phyloP scores from a whole-genome alignment of 2,329 filamentous ascomycete species.

The Xylariaceae sp. region DNA sequence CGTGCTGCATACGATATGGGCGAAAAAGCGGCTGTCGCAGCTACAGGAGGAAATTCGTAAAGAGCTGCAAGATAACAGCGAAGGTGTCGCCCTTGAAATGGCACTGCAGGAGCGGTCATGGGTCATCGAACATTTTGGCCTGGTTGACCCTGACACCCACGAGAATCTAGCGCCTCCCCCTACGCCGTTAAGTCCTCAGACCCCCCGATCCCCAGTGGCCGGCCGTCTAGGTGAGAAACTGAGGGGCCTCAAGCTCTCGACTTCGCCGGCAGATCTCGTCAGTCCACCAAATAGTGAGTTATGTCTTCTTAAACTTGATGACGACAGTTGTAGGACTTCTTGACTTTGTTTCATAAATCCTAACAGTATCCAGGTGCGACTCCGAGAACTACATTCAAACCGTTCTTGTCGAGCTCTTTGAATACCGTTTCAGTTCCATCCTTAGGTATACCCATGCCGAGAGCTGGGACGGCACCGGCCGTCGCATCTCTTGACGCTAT shows the following conservation, averaged over 20 bases:
- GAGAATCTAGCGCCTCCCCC: constrained; percentile 23
- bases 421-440: constrained; percentile 27
- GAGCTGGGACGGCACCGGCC: constrained; percentile 16
- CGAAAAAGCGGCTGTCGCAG: constrained; percentile 72
- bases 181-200: constrained; percentile 38
- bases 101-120: constrained; percentile 77
- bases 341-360: constrained; percentile 21
- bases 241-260: constrained; percentile 73
- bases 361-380: constrained; percentile 2
- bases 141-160: constrained; percentile 39
- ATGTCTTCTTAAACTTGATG: neutral
- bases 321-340: constrained; percentile 17
- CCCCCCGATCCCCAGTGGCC: constrained; percentile 62
- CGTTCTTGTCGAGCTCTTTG: constrained; percentile 27
- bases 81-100: constrained; percentile 82
- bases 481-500: constrained; percentile 39
- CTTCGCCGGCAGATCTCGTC: constrained; percentile 62
- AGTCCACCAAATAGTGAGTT: constrained; percentile 51
- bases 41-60: constrained; percentile 71
- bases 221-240: constrained; percentile 74
- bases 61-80: constrained; percentile 69
- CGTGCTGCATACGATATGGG: constrained; percentile 87
- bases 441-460: constrained; percentile 4
- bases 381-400: constrained; percentile 8
- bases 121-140: constrained; percentile 78